Evolutionary conservation across 1,284 basidiomycete species (phyloP).

Genomic region (Austroboletus rostrupii): DNA sequence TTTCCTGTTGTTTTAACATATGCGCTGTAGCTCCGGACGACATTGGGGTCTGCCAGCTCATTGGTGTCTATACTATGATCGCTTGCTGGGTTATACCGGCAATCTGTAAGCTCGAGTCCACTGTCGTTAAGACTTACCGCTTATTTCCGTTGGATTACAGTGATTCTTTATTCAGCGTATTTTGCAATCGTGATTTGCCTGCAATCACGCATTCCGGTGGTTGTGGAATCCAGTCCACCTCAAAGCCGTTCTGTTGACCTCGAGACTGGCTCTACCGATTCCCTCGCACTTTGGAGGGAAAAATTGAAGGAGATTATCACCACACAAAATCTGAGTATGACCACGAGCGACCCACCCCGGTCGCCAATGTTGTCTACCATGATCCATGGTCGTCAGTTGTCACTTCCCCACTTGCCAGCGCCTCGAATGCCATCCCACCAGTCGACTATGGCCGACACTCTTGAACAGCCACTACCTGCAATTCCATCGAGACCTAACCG

Average conservation of each 20-base stretch:
- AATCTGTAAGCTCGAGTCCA: constrained; percentile 39
- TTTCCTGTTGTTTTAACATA: neutral
- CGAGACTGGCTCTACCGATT: constrained; percentile 16
- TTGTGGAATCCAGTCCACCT: constrained; percentile 11
- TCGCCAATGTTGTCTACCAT: constrained; percentile 10
- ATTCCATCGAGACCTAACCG: constrained; percentile 11
- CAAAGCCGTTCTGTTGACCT: constrained; percentile 9
- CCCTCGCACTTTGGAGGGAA: constrained; percentile 4
- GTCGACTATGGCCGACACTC: constrained; percentile 6
- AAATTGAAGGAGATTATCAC: constrained; percentile 6
- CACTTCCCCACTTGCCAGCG: constrained; percentile 1
- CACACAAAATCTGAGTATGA: neutral
- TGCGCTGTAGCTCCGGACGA: constrained; percentile 37
- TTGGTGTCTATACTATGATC: constrained; percentile 48
- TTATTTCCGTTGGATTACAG: constrained; percentile 24
- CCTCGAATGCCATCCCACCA: constrained; percentile 12
- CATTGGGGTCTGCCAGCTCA: constrained; percentile 43
- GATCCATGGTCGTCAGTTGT: constrained; percentile 6
- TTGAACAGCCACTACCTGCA: neutral
- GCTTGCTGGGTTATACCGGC: constrained; percentile 54
- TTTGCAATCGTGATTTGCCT: constrained; percentile 34
- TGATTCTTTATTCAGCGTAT: constrained; percentile 36
- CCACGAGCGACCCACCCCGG: neutral
- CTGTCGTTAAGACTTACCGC: neutral
- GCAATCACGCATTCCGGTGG: constrained; percentile 26